Evolutionary conservation across 768 basidiomycete genomes (phyloP).

Genomic region (Myochromella boudieri): DNA sequence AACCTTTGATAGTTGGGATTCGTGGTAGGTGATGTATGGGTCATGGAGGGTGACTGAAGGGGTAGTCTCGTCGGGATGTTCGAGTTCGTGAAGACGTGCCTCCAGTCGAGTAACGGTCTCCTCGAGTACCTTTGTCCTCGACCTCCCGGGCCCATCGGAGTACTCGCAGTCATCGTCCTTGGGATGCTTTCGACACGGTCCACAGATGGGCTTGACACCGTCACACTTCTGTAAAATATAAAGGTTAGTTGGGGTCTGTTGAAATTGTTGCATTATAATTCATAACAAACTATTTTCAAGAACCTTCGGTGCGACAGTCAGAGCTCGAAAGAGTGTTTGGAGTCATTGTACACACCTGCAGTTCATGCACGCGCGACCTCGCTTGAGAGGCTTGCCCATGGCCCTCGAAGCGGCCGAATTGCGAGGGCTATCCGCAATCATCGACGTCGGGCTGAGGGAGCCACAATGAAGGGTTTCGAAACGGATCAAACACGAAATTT

Average conservation of each 20-base stretch:
- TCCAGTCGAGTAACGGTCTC: conserved; percentile 57
- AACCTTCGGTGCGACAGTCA: conserved; percentile 30
- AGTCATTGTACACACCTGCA: conserved; percentile 39
- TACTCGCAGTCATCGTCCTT: conserved; percentile 73
- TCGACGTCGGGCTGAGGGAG: conserved; percentile 29
- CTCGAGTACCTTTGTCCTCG: conserved; percentile 59
- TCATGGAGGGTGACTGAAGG: conserved; percentile 51
- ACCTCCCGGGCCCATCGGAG: conserved; percentile 59
- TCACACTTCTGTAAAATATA: conserved; percentile 59
- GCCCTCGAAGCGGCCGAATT: conserved; percentile 27
- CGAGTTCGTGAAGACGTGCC: conserved; percentile 55
- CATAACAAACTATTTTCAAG: conserved; percentile 46
- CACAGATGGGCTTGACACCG: conserved; percentile 61
- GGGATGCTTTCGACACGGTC: conserved; percentile 58
- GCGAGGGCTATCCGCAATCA: conserved; percentile 38
- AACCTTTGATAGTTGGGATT: conserved; percentile 29
- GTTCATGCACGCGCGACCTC: conserved; percentile 55
- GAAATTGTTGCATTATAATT: not conserved
- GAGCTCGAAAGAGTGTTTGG: conserved; percentile 4
- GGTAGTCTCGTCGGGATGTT: conserved; percentile 47
- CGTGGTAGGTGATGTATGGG: conserved; percentile 42
- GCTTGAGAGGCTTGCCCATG: conserved; percentile 44
- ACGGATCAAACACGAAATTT: conserved; percentile 35
- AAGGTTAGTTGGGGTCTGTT: conserved; percentile 4
- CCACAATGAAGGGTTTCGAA: conserved; percentile 24